Percentiles rank a stretch among this genome's conserved stretches.
Conservation (phyloP, 768 basidiomycete genomes). For the Phlebiopsis gigantea region DNA sequence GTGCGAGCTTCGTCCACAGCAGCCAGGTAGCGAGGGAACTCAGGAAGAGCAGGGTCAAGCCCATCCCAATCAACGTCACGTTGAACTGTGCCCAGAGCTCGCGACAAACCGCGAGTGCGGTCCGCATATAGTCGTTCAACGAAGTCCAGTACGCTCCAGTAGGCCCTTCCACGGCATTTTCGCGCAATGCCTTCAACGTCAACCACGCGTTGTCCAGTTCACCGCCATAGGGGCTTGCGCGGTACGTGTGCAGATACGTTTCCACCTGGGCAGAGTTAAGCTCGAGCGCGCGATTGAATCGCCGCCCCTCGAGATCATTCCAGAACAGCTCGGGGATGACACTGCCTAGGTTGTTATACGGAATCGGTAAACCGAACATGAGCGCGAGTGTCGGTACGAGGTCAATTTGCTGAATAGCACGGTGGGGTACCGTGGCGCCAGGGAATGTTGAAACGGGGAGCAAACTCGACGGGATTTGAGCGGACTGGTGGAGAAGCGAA, state of each 20-base stretch:
- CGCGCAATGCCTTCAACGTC: slow-evolving; percentile 44
- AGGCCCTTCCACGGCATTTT: slow-evolving; percentile 12
- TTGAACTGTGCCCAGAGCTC: slow-evolving; percentile 96
- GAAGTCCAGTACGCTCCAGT: slow-evolving; percentile 15
- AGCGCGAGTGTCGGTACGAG: slow-evolving; percentile 85
- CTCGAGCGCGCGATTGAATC: slow-evolving; percentile 55
- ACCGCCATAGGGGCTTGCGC: slow-evolving; percentile 56
- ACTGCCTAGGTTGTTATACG: slow-evolving; percentile 91
- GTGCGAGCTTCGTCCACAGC: slow-evolving; percentile 45
- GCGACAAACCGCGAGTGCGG: slow-evolving; percentile 68
- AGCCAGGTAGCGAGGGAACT: slow-evolving; percentile 51
- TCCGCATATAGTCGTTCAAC: slow-evolving; percentile 47
- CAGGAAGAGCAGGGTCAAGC: slow-evolving; percentile 54
- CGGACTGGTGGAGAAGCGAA: slow-evolving; percentile 33
- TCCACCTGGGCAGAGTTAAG: slow-evolving; percentile 71
- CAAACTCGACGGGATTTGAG: slow-evolving; percentile 42
- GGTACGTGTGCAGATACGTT: slow-evolving; percentile 71
- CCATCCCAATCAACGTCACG: slow-evolving; percentile 66
- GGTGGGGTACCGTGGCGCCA: slow-evolving; percentile 44
- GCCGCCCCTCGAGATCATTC: slow-evolving; percentile 34
- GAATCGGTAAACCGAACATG: slow-evolving; percentile 88
- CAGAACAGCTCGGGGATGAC: slow-evolving; percentile 91
- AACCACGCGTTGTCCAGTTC: slow-evolving; percentile 70
- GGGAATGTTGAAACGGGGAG: slow-evolving; percentile 58
- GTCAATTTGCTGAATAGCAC: slow-evolving; percentile 89